phyloP scores from a whole-genome alignment of 2,329 filamentous ascomycete genomes.

The Thelonectria olida region DNA sequence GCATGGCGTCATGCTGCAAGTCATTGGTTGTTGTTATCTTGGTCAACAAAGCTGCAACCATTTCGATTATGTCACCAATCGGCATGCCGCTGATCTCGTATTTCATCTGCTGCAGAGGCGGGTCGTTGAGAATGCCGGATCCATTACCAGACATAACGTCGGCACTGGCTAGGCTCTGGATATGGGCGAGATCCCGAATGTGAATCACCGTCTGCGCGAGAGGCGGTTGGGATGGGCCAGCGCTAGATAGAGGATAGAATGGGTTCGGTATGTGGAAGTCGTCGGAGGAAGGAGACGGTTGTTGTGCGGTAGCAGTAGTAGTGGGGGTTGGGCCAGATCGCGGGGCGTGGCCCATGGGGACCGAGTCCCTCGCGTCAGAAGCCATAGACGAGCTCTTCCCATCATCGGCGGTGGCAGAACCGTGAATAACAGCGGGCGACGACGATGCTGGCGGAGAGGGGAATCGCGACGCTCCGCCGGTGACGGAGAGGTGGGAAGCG shows the following conservation, averaged over 20 bases:
- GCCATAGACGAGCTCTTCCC: slow-evolving; percentile 59
- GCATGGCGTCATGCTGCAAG: slow-evolving; percentile 88
- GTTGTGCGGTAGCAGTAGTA: slow-evolving; percentile 30
- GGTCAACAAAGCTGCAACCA: slow-evolving; percentile 95
- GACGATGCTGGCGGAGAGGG: slow-evolving; percentile 66
- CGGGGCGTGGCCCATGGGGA: slow-evolving; percentile 39
- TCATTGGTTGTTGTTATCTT: slow-evolving; percentile 99
- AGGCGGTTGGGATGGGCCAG: slow-evolving; percentile 37
- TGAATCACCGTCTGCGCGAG: slow-evolving; percentile 69
- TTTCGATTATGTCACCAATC: slow-evolving; percentile 96
- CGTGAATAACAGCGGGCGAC: slow-evolving; percentile 54
- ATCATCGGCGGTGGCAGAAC: slow-evolving; percentile 51
- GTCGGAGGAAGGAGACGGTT: slow-evolving; percentile 49
- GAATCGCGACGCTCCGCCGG: slow-evolving; percentile 57
- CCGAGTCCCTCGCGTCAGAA: slow-evolving; percentile 47
- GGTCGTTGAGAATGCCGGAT: slow-evolving; percentile 60
- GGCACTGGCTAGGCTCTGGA: slow-evolving; percentile 85
- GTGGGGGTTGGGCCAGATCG: slow-evolving; percentile 32
- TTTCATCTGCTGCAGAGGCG: slow-evolving; percentile 65
- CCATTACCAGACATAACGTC: slow-evolving; percentile 69
- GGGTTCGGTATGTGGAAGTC: slow-evolving; percentile 50
- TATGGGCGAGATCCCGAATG: slow-evolving; percentile 89
- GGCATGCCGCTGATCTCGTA: slow-evolving; percentile 99
- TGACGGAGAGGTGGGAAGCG: slow-evolving; percentile 41
- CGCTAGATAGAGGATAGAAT: slow-evolving; percentile 44